phyloP scores from a whole-genome alignment of 192 early-diverging fungal genomes.

The Coemansia umbellata region DNA sequence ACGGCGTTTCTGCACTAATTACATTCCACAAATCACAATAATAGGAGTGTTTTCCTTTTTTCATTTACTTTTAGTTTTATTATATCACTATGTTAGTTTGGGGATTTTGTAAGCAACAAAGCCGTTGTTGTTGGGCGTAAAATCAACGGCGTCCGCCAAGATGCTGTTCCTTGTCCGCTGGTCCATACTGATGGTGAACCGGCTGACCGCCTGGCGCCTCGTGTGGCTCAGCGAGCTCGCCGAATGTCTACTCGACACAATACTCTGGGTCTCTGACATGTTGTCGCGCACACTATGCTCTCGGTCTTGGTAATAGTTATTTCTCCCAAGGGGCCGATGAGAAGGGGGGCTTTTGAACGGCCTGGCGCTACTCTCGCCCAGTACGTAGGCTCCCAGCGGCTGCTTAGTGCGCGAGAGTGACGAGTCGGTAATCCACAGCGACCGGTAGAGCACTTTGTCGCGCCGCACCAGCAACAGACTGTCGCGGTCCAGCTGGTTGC shows the following conservation, averaged over 20 bases:
- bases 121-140: constrained; percentile 44
- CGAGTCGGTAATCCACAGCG: constrained; percentile 43
- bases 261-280: constrained; percentile 30
- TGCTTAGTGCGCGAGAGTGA: constrained; percentile 28
- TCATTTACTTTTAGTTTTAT: not conserved
- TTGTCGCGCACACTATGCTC: no score
- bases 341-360: not conserved
- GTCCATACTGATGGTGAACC: constrained; percentile 38
- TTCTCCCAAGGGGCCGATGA: no score
- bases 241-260: constrained; percentile 41
- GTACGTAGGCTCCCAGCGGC: constrained; percentile 35
- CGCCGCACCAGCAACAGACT: constrained; percentile 21
- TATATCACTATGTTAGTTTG: constrained; percentile 8
- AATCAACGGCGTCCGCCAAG: constrained; percentile 31
- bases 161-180: constrained; percentile 16
- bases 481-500: constrained; percentile 26
- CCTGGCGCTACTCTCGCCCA: constrained; percentile 1
- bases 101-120: constrained; percentile 54
- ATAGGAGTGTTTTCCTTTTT: not conserved
- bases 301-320: no score
- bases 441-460: constrained; percentile 40
- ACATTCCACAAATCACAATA: no score
- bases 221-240: constrained; percentile 32
- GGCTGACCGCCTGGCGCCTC: constrained; percentile 24
- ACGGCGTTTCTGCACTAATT: constrained; percentile 42